Evolutionary conservation across 768 basidiomycete genomes (phyloP).

Genomic region (Imleria badia): DNA sequence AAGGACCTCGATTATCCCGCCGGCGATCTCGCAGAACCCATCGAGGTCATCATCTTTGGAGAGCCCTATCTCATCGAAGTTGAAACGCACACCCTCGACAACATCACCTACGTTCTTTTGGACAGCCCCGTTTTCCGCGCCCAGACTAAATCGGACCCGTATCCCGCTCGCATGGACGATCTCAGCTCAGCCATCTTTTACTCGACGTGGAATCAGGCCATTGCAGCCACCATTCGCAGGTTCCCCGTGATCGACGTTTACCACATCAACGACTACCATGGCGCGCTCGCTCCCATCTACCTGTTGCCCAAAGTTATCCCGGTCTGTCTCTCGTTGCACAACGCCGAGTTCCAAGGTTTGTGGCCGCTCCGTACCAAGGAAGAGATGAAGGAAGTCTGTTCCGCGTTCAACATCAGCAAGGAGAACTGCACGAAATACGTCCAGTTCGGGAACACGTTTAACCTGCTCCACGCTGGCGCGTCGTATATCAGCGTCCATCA

Average conservation of each 20-base stretch:
- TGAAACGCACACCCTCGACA: slow-evolving; percentile 89
- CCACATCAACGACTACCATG: slow-evolving; percentile 95
- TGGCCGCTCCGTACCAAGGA: slow-evolving; percentile 97
- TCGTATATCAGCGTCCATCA: slow-evolving; percentile 92
- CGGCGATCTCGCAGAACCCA: slow-evolving; percentile 89
- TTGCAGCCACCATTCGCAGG: slow-evolving; percentile 87
- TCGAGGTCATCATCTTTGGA: slow-evolving; percentile 95
- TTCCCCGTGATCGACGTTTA: slow-evolving; percentile 89
- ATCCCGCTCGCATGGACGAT: slow-evolving; percentile 97
- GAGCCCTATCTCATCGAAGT: slow-evolving; percentile 96
- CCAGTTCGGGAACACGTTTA: slow-evolving; percentile 98
- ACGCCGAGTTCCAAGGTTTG: slow-evolving; percentile 96
- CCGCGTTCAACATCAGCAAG: slow-evolving; percentile 96
- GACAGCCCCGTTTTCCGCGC: slow-evolving; percentile 97
- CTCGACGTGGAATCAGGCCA: slow-evolving; percentile 97
- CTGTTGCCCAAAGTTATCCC: slow-evolving; percentile 90
- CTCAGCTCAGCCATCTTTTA: slow-evolving; percentile 96
- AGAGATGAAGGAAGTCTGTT: slow-evolving; percentile 98
- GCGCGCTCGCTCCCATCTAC: slow-evolving; percentile 87
- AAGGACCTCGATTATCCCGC: slow-evolving; percentile 92
- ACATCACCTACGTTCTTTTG: slow-evolving; percentile 92
- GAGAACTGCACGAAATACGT: slow-evolving; percentile 96
- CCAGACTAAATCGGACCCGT: slow-evolving; percentile 94
- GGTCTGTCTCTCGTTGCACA: slow-evolving; percentile 89
- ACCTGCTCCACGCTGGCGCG: slow-evolving; percentile 89